Evolutionary conservation across 2,329 filamentous ascomycete genomes (phyloP).

Genomic region (Paraphaeosphaeria sporulosa): DNA sequence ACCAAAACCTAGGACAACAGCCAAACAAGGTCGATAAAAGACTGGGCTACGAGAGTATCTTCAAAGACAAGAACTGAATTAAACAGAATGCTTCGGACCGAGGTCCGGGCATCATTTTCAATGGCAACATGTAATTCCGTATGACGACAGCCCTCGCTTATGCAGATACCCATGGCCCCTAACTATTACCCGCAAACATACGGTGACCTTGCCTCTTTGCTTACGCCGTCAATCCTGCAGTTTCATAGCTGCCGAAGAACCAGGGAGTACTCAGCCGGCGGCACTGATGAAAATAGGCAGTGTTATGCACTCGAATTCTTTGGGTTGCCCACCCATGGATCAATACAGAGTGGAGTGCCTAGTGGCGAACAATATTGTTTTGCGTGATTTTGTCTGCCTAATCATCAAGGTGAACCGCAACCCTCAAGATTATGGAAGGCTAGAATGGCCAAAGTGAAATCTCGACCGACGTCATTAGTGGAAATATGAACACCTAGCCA

Average conservation of each 20-base stretch:
- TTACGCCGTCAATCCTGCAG: not conserved
- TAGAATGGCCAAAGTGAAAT: not conserved
- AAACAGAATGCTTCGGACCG: not conserved
- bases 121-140: not conserved
- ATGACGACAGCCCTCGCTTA: not conserved
- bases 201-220: not conserved
- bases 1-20: too few species aligned
- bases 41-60: too few species aligned
- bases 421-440: not conserved
- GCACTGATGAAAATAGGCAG: not conserved
- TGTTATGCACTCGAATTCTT: not conserved
- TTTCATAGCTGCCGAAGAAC: not conserved
- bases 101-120: not conserved
- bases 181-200: not conserved
- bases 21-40: too few species aligned
- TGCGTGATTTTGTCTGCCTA: not conserved
- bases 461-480: not conserved
- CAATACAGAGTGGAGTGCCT: not conserved
- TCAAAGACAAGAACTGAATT: not conserved
- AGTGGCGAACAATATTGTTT: not conserved
- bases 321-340: not conserved
- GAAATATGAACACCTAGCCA: not conserved
- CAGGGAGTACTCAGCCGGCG: too few species aligned
- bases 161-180: not conserved
- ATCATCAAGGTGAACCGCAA: not conserved